Conservation (phyloP, 2,329 filamentous ascomycete species). For the Trichoderma aggressivum region DNA sequence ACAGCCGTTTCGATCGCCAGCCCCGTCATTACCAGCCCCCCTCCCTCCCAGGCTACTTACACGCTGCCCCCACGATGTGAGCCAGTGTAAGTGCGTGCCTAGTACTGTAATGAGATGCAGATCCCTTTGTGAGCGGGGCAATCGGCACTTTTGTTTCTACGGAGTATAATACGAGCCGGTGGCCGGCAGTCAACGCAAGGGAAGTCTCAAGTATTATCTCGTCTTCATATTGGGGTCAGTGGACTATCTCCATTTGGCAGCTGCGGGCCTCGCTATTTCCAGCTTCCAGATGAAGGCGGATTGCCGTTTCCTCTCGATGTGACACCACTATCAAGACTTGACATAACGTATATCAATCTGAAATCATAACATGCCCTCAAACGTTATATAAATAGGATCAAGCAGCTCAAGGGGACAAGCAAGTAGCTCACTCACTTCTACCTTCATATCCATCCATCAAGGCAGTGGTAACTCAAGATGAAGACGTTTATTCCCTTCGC, state of each 20-base stretch:
- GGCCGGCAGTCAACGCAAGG: background rate
- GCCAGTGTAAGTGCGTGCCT: background rate
- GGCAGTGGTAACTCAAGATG: background rate
- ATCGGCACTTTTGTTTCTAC: constrained; percentile 6
- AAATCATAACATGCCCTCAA: background rate
- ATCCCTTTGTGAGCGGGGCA: background rate
- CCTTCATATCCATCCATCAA: background rate
- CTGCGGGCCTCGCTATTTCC: background rate
- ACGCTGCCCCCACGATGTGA: background rate
- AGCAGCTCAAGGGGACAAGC: background rate
- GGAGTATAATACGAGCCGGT: background rate
- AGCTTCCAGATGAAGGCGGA: constrained; percentile 12
- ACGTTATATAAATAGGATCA: background rate
- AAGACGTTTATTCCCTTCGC: constrained; percentile 2
- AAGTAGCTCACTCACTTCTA: background rate
- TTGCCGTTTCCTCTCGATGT: background rate
- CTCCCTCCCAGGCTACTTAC: background rate
- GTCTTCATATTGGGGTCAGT: background rate
- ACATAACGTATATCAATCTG: background rate
- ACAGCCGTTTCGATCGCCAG: background rate
- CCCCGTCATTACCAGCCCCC: background rate
- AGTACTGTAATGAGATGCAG: background rate
- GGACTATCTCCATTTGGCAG: constrained; percentile 1
- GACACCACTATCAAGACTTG: background rate
- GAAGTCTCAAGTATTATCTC: background rate